Conservation (phyloP, 306 rosid species). For the Vicia villosa region DNA sequence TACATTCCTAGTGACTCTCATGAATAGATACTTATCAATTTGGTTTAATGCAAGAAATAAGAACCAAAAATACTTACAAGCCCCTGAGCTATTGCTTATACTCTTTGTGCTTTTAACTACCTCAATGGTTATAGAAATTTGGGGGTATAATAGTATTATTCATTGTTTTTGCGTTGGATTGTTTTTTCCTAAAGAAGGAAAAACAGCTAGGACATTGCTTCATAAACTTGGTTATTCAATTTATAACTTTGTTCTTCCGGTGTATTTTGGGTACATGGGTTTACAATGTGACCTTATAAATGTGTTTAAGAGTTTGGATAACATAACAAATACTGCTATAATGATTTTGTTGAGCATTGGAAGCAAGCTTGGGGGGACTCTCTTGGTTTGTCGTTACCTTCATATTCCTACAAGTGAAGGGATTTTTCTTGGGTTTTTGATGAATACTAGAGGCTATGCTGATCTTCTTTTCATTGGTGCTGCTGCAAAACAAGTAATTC, state of each 20-base stretch:
- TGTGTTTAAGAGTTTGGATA: conserved; percentile 33
- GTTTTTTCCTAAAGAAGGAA: conserved; percentile 79
- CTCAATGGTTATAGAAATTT: conserved; percentile 66
- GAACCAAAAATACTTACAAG: conserved; percentile 71
- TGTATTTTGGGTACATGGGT: conserved; percentile 86
- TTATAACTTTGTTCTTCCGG: conserved; percentile 77
- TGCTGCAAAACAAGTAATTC: conserved; percentile 45
- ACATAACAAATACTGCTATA: conserved; percentile 25
- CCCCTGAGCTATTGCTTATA: conserved; percentile 65
- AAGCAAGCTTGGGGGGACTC: conserved; percentile 78
- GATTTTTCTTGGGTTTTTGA: conserved; percentile 68
- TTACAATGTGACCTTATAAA: conserved; percentile 64
- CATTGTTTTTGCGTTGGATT: conserved; percentile 66
- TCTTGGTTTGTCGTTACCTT: conserved; percentile 63
- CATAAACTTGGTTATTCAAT: conserved; percentile 80
- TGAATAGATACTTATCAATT: conserved; percentile 52
- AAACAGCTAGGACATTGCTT: conserved; percentile 71
- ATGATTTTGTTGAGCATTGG: conserved; percentile 67
- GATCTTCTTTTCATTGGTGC: conserved; percentile 76
- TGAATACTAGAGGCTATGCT: conserved; percentile 86
- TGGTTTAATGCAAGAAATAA: conserved; percentile 67
- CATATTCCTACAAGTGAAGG: conserved; percentile 73
- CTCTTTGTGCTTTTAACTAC: conserved; percentile 55
- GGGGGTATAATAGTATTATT: conserved; percentile 58
- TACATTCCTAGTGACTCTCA: conserved; percentile 6